Evolutionary conservation across 306 rosid genomes (phyloP).

Genomic region (Lathyrus tuberosus): DNA sequence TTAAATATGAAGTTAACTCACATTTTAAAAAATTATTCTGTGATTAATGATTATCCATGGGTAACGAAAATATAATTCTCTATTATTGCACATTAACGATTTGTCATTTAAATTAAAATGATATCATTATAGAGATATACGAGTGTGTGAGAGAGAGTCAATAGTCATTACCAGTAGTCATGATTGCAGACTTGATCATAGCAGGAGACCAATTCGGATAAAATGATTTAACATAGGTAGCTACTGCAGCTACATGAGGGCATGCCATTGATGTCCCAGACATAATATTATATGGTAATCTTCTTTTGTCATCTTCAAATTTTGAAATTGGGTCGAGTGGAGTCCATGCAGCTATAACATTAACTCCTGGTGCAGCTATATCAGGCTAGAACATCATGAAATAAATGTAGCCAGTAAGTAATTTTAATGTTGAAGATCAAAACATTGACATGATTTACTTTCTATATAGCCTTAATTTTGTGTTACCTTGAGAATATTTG

Average conservation of each 20-base stretch:
- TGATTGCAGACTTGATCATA: constrained; percentile 37
- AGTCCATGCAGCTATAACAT: constrained; percentile 54
- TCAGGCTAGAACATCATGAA: constrained; percentile 47
- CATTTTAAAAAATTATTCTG: too few species aligned
- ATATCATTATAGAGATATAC: too few species aligned
- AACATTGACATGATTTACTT: too few species aligned
- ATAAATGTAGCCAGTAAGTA: too few species aligned
- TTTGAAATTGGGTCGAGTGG: constrained; percentile 1
- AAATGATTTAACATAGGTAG: constrained; percentile 60
- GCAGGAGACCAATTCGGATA: constrained; percentile 49
- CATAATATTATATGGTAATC: background rate
- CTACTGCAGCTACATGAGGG: constrained; percentile 51
- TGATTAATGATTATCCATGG: too few species aligned
- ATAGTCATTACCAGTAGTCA: constrained; percentile 47
- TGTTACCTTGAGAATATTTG: constrained; percentile 55
- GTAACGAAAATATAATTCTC: too few species aligned
- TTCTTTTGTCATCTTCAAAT: constrained; percentile 34
- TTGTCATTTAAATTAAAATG: too few species aligned
- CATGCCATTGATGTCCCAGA: constrained; percentile 66
- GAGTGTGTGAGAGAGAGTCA: too few species aligned
- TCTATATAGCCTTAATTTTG: background rate
- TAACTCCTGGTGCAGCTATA: constrained; percentile 47
- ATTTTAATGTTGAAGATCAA: too few species aligned
- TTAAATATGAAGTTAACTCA: too few species aligned
- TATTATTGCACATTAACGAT: too few species aligned